A percentile compares a stretch with the other conserved stretches of the same genome.
These are phyloP conservation scores for Linum trigynum DNA, from an alignment of 345 rosid genomes.

Conservation along the genomic window DNA sequence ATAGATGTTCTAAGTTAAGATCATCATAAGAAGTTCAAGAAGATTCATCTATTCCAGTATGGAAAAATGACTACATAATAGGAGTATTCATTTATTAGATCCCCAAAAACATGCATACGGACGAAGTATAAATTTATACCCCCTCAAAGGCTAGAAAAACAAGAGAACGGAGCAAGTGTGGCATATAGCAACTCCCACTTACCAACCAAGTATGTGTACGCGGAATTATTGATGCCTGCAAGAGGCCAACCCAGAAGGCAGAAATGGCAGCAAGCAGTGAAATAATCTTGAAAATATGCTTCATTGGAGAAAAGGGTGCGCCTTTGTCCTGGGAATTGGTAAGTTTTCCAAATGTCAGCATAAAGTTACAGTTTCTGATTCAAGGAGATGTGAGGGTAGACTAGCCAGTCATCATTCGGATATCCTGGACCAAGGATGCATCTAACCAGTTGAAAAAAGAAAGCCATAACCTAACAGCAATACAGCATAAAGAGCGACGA, in stretches of 20 bases:
- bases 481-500: too few relatives aligned
- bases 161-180: neutral
- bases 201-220: constrained; percentile 46
- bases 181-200: constrained; percentile 9
- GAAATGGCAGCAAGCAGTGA: constrained; percentile 36
- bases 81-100: too few relatives aligned
- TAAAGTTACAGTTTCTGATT: neutral
- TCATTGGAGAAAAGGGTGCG: constrained; percentile 23
- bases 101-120: too few relatives aligned
- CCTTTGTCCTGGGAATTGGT: neutral
- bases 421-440: too few relatives aligned
- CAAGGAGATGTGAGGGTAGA: neutral
- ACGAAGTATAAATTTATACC: too few relatives aligned
- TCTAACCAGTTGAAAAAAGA: too few relatives aligned
- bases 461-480: too few relatives aligned
- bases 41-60: too few relatives aligned
- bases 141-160: neutral
- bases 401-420: too few relatives aligned
- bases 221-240: constrained; percentile 46
- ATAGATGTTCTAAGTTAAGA: too few relatives aligned
- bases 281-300: constrained; percentile 51
- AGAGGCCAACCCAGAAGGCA: constrained; percentile 46
- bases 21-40: too few relatives aligned
- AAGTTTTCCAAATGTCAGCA: neutral
- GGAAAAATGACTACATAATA: too few relatives aligned